Conservation (phyloP, 1,139 yeast species). For the Debaryomyces sp. region DNA sequence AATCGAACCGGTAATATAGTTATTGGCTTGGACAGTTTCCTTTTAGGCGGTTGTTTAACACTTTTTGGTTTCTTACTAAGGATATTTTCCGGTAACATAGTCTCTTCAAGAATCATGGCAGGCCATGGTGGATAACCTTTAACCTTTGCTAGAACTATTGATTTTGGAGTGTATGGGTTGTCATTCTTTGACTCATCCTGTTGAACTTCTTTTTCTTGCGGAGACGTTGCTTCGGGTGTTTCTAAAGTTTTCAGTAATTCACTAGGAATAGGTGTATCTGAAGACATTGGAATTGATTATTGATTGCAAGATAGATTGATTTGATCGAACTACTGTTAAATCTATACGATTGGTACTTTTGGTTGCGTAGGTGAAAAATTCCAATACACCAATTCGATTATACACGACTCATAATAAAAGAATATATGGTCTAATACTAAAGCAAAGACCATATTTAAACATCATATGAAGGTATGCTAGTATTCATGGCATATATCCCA, state of each 20-base stretch:
- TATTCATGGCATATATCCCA: background rate
- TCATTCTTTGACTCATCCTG: background rate
- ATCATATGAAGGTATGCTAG: background rate
- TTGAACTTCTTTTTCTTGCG: background rate
- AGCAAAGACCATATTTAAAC: background rate
- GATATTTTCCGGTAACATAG: constrained; percentile 57
- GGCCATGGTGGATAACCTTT: constrained; percentile 87
- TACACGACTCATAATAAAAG: background rate
- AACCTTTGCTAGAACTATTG: constrained; percentile 68
- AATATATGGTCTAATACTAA: background rate
- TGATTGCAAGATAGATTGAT: background rate
- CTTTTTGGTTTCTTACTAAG: constrained; percentile 50
- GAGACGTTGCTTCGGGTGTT: background rate
- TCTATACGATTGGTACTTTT: background rate
- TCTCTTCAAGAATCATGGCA: constrained; percentile 68
- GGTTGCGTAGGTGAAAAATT: constrained; percentile 1
- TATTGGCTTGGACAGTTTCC: constrained; percentile 19
- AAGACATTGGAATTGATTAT: background rate
- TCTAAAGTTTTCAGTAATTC: background rate
- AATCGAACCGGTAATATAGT: constrained; percentile 54
- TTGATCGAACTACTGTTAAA: background rate
- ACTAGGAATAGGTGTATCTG: background rate
- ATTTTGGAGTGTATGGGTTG: constrained; percentile 20
- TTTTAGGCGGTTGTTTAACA: constrained; percentile 23
- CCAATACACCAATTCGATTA: background rate